Base-by-base conservation (phyloP, 371 early-diverging fungal species). In the Mucor plumbeus region DNA sequence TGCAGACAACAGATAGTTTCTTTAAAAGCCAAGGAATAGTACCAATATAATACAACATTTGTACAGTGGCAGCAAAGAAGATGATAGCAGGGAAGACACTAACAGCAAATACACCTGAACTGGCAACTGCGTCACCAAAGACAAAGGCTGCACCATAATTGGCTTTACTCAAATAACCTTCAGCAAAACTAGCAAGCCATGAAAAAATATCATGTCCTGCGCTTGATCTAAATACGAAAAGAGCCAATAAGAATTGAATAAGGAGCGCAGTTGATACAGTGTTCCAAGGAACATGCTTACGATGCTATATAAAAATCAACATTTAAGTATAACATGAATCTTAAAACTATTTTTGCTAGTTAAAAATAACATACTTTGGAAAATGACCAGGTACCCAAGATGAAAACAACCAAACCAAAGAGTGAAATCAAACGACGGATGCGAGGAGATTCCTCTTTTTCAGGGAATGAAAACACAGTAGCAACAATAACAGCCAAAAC, bases 1-100 rank as follows among this genome's bases (percentile, higher is more conserved):
- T 85, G 75, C 92, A 88, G 59, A 85, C 58, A 71, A 81, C 79
- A 21, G 92, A 92, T 34, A 92, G 70, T 68, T 88, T 85, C 26
- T 74, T 74, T 40, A 94, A 80, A 54, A 93, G 60, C 87, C 91
- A 93, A 79, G 93, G 95, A 80, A 94, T 89, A 31, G 85, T 86
- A 66, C 93, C 92, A 66, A 91, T 65, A 79, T 91, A 94, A 83
- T 91, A 93, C 64, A 93, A 72, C 56, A 91, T 83, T 71, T 92
- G 90, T 44, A 94, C 90, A 59, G 94, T 86, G 31, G 95, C 75
- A 48, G 91, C 91, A 77, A 95, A 94, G 81, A 94, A 91, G 53
- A 95, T 83, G 55, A 92, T 81, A 59, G 93, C 93, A 7, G 95
- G 94, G 55, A 95, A 82, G 31, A 93, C 91, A 10, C 75, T 70